Evolutionary conservation across 176 grass and related monocot genomes (phyloP), one percentile per base, ranked within the genome.

Genomic region (Ensete ventricosum): DNA sequence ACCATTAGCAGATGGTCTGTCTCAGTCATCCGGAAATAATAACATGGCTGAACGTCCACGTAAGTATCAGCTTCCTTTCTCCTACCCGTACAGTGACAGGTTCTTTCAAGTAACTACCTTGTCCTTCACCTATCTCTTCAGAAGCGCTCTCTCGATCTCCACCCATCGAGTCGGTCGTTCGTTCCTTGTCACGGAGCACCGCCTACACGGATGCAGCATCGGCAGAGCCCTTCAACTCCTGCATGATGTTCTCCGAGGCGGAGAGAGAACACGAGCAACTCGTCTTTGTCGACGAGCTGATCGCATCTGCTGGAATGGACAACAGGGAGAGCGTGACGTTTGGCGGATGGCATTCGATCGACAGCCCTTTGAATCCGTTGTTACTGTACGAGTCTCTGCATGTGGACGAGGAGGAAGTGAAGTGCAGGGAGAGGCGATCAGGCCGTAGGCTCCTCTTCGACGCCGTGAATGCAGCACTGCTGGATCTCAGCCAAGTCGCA

Each of bases 131-230:
- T 4, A 16, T 75, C 16, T 20, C 14, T 8, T 79, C 90, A 97
- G 94, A 97, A 82, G 78, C 85, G 50, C 52, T 97, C 23, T 93
- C 88, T 1, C 88, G 94, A 52, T 97, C 94, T 81, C 77, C 90
- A 0, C 85, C 83, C 65, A 97, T 97, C 1, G 94, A 89, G 57
- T 91, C 95, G 14, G 83, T 94, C 87, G 89, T 86, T 82, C 76
- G 95, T 13, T 94, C 88, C 11, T 60, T 89, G 14, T 83, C 90
- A 11, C 81, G 85, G 83, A 90, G 81, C 34, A 6, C 34, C 75
- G 80, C 86, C 62, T 80, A 83, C 50, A 50, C 78, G 2, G 88
- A 91, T 83, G 77, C 68, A 62, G 81, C 81, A 75, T 99, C 91
- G 0, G 85, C 86, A 53, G 91, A 99, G 83, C 85, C 90, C 49